phyloP scores from a whole-genome alignment of 305 asterid genomes.

The Fraxinus paxiana region DNA sequence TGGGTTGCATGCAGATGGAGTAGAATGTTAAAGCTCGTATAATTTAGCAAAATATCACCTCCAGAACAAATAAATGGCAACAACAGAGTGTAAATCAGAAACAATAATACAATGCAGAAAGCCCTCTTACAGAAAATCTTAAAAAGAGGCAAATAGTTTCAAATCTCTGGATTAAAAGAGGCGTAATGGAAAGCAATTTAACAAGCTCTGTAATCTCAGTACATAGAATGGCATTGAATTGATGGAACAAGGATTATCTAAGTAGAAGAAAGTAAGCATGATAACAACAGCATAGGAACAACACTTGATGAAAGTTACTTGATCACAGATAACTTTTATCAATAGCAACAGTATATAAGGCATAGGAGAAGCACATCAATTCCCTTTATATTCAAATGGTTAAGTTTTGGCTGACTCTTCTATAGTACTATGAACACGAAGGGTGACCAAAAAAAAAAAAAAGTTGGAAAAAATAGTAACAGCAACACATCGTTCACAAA shows the following conservation, averaged over 20 bases:
- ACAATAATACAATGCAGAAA: background rate
- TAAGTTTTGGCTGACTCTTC: background rate
- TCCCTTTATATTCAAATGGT: background rate
- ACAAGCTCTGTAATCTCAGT: background rate
- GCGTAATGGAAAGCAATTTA: background rate
- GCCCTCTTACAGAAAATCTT: background rate
- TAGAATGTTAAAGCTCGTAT: background rate
- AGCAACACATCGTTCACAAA: background rate
- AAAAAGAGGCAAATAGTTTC: background rate
- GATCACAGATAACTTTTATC: background rate
- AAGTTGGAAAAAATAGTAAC: background rate
- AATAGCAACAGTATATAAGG: background rate
- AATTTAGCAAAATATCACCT: background rate
- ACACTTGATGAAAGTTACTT: background rate
- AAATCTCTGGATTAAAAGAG: background rate
- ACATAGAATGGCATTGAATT: background rate
- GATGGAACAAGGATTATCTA: slow-evolving; percentile 1
- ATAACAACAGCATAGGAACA: background rate
- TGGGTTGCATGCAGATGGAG: background rate
- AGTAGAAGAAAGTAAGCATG: background rate
- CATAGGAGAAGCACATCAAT: background rate
- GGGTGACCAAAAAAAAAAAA: background rate
- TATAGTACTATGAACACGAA: background rate
- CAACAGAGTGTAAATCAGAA: background rate
- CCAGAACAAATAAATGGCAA: background rate